Percentiles rank a stretch among this genome's conserved stretches.
Conservation (phyloP, 1,284 basidiomycete species). For the Fomitopsis betulina region DNA sequence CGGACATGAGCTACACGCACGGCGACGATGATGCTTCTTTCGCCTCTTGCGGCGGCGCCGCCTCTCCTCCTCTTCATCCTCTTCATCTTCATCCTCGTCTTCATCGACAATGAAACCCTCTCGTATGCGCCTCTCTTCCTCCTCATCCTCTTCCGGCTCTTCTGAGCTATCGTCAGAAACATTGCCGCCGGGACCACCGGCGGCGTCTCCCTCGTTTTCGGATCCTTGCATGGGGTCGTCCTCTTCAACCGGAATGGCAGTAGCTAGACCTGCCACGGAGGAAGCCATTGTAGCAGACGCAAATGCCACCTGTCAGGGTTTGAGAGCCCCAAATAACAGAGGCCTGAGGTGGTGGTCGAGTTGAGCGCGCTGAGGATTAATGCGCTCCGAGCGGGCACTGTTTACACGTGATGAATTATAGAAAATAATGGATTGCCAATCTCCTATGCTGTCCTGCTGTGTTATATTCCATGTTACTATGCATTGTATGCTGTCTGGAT, state of each 20-base stretch:
- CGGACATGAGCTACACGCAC: conserved; percentile 35
- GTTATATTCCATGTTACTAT: background rate
- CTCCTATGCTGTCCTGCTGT: background rate
- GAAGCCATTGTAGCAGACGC: conserved; percentile 49
- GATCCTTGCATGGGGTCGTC: conserved; percentile 55
- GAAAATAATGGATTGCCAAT: background rate
- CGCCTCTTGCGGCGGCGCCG: conserved; percentile 57
- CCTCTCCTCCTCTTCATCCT: conserved; percentile 55
- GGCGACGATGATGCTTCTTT: conserved; percentile 63
- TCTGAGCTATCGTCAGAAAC: conserved; percentile 80
- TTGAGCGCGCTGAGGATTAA: conserved; percentile 10
- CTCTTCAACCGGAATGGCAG: conserved; percentile 26
- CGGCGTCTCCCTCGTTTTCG: conserved; percentile 50
- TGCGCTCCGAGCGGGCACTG: background rate
- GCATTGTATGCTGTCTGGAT: too few relatives aligned
- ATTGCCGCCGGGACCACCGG: conserved; percentile 24
- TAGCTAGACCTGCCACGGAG: conserved; percentile 32
- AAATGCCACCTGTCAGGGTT: conserved; percentile 1
- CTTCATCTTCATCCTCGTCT: conserved; percentile 67
- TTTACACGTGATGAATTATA: background rate
- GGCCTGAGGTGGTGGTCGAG: conserved; percentile 4
- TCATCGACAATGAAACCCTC: conserved; percentile 88
- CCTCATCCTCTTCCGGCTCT: conserved; percentile 80
- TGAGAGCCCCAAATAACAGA: background rate
- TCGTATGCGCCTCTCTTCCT: conserved; percentile 67